Percentiles rank a stretch among this genome's conserved stretches.
phyloP scores from a whole-genome alignment of 1,284 basidiomycete genomes.

The Erythrobasidium hasegawianum region DNA sequence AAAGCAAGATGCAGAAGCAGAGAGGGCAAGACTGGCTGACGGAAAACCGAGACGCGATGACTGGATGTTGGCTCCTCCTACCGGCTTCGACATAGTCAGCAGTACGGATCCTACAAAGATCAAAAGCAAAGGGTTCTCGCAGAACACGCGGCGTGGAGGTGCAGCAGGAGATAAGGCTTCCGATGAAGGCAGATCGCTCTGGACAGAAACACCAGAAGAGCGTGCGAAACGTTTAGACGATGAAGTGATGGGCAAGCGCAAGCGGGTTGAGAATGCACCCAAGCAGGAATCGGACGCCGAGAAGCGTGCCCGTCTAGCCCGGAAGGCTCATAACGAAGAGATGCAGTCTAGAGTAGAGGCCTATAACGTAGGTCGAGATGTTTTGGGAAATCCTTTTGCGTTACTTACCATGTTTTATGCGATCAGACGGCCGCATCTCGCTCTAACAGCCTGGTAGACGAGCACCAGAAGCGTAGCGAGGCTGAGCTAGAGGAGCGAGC shows the following conservation, averaged over 20 bases:
- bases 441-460: conserved; percentile 64
- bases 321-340: conserved; percentile 43
- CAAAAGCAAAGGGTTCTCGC: conserved; percentile 71
- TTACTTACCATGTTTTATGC: too few species aligned
- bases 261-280: conserved; percentile 45
- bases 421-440: conserved; percentile 52
- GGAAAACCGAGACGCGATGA: conserved; percentile 72
- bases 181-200: conserved; percentile 60
- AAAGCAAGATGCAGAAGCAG: conserved; percentile 45
- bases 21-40: conserved; percentile 65
- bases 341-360: conserved; percentile 56
- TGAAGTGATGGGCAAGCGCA: conserved; percentile 76
- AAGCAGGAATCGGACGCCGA: conserved; percentile 31
- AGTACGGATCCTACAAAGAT: conserved; percentile 64
- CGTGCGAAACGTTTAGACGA: conserved; percentile 76
- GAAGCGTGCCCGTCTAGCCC: background rate
- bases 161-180: conserved; percentile 44
- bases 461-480: conserved; percentile 53
- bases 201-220: conserved; percentile 91
- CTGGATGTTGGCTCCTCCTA: conserved; percentile 91
- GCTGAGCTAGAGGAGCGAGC: conserved; percentile 29
- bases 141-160: conserved; percentile 54
- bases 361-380: conserved; percentile 64
- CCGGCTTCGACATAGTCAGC: conserved; percentile 66
- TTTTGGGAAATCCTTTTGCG: too few species aligned